Base-by-base conservation (phyloP, 768 basidiomycete genomes). In the Lepiota brunneoincarnata region DNA sequence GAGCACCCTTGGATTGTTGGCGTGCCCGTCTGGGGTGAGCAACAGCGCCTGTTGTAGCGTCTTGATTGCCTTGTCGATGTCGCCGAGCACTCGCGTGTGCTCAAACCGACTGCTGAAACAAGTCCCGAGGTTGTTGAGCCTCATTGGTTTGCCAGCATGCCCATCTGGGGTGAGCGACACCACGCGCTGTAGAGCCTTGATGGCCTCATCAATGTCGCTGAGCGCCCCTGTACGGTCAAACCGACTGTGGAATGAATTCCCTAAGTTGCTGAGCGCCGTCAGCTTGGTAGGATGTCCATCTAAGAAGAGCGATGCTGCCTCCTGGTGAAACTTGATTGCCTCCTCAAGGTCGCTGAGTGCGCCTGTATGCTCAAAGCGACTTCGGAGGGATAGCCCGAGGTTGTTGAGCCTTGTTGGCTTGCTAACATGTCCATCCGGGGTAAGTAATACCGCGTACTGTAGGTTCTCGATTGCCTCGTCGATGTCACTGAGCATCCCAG, bases 201-300 rank as follows among this genome's bases (percentile, higher is more conserved):
- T 42, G 7, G 55, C 59, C 40, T 67, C 61, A 31, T 71, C 28
- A 17, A 58, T n/a, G 39, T 68, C 64, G 11, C 41, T 40, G 10
- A 49, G 31, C 21, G 61, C 54, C 52, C 61, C 42, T 4, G 50
- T 56, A 9, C 34, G 56, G 28, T 56, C 18, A 23, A 67, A 73
- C 15, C 59, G 41, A 24, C 18, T 12, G 4, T 11, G 4, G 17
- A 50, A 24, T 2, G 36, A 11, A 17, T 3, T 10, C 11, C 17
- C 31, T 3, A 50, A 34, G 24, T 38, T 36, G 31, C 2, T 50
- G 35, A 50, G 36, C 5, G 10, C 11, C 4, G 15, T 4, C 5
- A 18, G 18, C 6, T 20, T 35, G 15, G 2, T 4, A 15, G 31
- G 18, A 39, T 50, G 35, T 7, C 35, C 4, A n/a, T 15, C 35